Base-by-base conservation (phyloP, 805 yeast genomes). In the Candida silvicultrix region DNA sequence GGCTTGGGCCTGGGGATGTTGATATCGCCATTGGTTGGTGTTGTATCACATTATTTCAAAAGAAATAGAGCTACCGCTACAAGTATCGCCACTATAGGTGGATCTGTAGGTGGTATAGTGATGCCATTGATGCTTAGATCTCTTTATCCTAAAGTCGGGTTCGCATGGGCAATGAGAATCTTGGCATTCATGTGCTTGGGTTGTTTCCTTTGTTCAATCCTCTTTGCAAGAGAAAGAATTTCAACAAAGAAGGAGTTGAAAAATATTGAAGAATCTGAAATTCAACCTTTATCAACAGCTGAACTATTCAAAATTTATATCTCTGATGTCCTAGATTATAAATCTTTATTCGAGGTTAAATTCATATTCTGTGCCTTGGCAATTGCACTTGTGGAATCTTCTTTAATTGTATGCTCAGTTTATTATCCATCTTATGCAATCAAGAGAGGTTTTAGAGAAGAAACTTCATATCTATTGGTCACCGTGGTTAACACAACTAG, bases 21-120 rank as follows among this genome's bases (percentile, higher is more conserved):
- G 28, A 66, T 78, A 58, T 71, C 80, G 19, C 87, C 88, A 1
- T 60, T 77, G 34, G 63, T 83, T 9, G 77, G 85, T 15, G 78
- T 77, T 14, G 69, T 82, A 9, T 75, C 81, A 22, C 89, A 83
- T 51, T 83, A 85, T 77, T 83, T 83, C 56, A 66, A 70, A 44
- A 67, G 59, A 41, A 77, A 67, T 51, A 68, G 88, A 56, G 89
- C 85, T 2, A 63, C 70, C 45, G 83, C 80, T 18, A 61, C 64
- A 9, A 76, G 78, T 1, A 40, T 74, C 2, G 71, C 78, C 0
- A 68, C 75, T 7, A 66, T 69, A 23, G 81, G 81, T 37, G 81
- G 80, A 3, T 70, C 78, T 15, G 38, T 78, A 19, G 83, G 83
- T 36, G 83, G 82, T 25, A 66, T 74, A 49, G 49, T 74, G 14